Evolutionary conservation across 2,329 filamentous ascomycete genomes (phyloP), one percentile per base, ranked within the genome.

Genomic region (Canariomyces notabilis): DNA sequence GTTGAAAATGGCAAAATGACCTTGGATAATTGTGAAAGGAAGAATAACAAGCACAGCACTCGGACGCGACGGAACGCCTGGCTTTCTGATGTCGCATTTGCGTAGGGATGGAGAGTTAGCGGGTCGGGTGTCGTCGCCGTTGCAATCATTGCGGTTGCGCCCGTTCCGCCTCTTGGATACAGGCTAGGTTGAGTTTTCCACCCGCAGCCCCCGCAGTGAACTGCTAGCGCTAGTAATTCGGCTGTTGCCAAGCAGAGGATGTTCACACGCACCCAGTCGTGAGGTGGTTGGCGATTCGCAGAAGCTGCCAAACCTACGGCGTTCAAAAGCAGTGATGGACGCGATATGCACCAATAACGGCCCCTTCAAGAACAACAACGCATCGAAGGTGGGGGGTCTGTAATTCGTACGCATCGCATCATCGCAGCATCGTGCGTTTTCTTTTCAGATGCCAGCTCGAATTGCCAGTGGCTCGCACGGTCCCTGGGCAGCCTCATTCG

Each of bases 401-500:
- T 31, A 22, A 35, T 37, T n/a, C n/a, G n/a, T n/a, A n/a, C n/a
- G n/a, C n/a, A n/a, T n/a, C n/a, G n/a, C 33, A 29, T 26, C 3
- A 37, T 11, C 14, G 14, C 22, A 37, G 39, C 34, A 42, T 36
- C 37, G 46, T 37, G 19, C 44, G 43, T 50, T 52, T 39, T 52
- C n/a, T 52, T 23, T 12, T 40, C 36, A 40, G 44, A 51, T 51
- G 45, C 39, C 50, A 51, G 22, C 49, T 18, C 41, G 43, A 29
- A 34, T 37, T 18, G n/a, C 42, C 31, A 46, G 40, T 50, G 45
- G 48, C 42, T 52, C 22, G 38, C 15, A 15, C 42, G 38, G 39
- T 35, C 42, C 29, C 15, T 14, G 26, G 31, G 35, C 29, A 47
- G 44, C 42, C 54, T 49, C 46, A 53, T 58, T 57, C 48, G 54